Base-by-base conservation (phyloP, 176 grass and related monocot species). In the Secale cereale region DNA sequence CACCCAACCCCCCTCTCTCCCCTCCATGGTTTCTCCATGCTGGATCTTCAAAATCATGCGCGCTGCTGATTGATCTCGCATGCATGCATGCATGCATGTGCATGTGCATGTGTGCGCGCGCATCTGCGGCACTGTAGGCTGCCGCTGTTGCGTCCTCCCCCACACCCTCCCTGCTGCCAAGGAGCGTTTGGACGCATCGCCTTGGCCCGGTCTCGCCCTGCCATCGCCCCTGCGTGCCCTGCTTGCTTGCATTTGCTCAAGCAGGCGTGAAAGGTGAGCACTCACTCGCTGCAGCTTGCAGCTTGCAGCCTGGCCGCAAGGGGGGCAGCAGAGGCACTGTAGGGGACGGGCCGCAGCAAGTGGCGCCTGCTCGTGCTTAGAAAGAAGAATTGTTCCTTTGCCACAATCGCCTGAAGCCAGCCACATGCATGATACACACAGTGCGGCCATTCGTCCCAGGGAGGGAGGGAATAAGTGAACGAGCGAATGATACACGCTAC, bases 111-210 rank as follows among this genome's bases (percentile, higher is more conserved):
- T 70, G 22, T 33, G 32, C 22, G 68, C 12, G 33, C 23, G 45
- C 79, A 57, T 59, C 59, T 68, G 48, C 16, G 17, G 72, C 67
- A 85, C 45, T 30, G 72, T 77, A 35, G 40, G 2, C 5, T 37
- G 29, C 54, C 52, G 52, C 30, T 37, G 60, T 19, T 19, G 25
- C 78, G 0, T 22, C 36, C 37, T 48, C 70, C 70, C 82, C 82
- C 82, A 77, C 61, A 64, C 5, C 23, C 37, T 8, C 72, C 82
- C 29, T 85, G 72, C 41, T 39, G 63, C 39, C 15, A 60, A 85
- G 76, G 76, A 50, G 52, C 29, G 17, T 61, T 85, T 85, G 81
- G 89, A 87, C 81, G 19, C 36, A 81, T 62, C 78, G 76, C 60
- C 46, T 62, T 87, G 81, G 84, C 80, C 23, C 19, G 54, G 54